Conservation (phyloP, 2,329 filamentous ascomycete genomes). For the Balansia obtecta region DNA sequence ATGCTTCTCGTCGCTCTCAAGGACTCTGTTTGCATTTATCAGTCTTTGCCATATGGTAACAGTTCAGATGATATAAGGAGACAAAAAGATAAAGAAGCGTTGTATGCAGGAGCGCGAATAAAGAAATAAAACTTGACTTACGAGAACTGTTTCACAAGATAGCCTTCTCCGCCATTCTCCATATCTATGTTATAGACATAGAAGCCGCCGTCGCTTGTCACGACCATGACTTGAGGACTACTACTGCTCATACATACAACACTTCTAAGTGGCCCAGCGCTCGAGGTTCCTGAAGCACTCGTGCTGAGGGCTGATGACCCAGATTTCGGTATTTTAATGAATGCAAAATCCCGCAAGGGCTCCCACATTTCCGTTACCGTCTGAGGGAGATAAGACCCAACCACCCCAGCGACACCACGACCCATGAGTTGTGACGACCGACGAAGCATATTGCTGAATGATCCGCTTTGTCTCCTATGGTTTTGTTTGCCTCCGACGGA, state of each 20-base stretch:
- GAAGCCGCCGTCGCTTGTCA: slow-evolving; percentile 89
- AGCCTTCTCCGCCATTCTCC: slow-evolving; percentile 87
- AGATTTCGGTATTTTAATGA: slow-evolving; percentile 76
- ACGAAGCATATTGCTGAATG: slow-evolving; percentile 81
- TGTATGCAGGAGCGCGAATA: background rate
- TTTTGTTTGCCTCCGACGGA: slow-evolving; percentile 14
- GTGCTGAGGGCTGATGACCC: slow-evolving; percentile 10
- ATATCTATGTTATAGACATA: slow-evolving; percentile 94
- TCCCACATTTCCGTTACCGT: slow-evolving; percentile 98
- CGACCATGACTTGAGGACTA: slow-evolving; percentile 93
- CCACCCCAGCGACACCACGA: slow-evolving; percentile 73
- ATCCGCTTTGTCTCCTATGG: slow-evolving; percentile 50
- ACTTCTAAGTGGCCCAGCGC: slow-evolving; percentile 52
- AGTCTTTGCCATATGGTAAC: background rate
- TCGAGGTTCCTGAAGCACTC: slow-evolving; percentile 18
- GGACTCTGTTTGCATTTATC: slow-evolving; percentile 25
- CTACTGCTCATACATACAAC: slow-evolving; percentile 97
- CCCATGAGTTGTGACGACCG: slow-evolving; percentile 90
- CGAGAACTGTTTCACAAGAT: slow-evolving; percentile 85
- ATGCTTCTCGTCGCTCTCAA: slow-evolving; percentile 42
- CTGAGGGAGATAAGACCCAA: slow-evolving; percentile 83
- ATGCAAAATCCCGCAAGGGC: slow-evolving; percentile 86
- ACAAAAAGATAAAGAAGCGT: background rate
- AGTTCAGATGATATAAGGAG: background rate
- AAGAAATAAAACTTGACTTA: slow-evolving; percentile 35